These are phyloP conservation scores for Sporormia fimetaria DNA, from an alignment of 495 filamentous ascomycete species.

Conservation along the genomic window DNA sequence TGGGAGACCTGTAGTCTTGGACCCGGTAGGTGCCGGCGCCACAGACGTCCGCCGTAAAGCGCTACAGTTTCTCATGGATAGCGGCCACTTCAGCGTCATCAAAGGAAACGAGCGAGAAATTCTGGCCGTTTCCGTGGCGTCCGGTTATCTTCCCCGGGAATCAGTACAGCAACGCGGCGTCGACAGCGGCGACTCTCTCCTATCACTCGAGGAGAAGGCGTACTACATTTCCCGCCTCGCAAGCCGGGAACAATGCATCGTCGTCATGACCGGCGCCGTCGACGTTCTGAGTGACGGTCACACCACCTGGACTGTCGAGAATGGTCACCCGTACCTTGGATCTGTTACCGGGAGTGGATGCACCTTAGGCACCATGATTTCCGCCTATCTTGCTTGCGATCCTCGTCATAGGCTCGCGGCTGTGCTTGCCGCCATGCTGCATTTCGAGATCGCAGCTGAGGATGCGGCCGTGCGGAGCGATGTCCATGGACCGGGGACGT, in stretches of 20 bases:
- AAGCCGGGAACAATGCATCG: slow-evolving; percentile 52
- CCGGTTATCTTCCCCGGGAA: slow-evolving; percentile 20
- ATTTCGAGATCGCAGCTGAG: slow-evolving; percentile 82
- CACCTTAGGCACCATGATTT: slow-evolving; percentile 69
- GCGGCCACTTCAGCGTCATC: slow-evolving; percentile 72
- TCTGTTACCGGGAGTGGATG: slow-evolving; percentile 83
- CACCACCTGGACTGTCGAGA: slow-evolving; percentile 52
- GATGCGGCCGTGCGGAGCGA: slow-evolving; percentile 50
- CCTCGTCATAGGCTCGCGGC: slow-evolving; percentile 53
- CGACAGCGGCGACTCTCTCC: slow-evolving; percentile 58
- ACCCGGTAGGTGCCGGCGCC: slow-evolving; percentile 86
- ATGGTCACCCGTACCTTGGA: slow-evolving; percentile 70
- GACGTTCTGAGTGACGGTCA: slow-evolving; percentile 73
- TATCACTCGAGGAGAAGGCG: slow-evolving; percentile 44
- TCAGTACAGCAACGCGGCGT: slow-evolving; percentile 68
- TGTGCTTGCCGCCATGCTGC: slow-evolving; percentile 58
- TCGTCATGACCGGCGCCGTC: slow-evolving; percentile 73
- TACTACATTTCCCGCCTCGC: slow-evolving; percentile 55
- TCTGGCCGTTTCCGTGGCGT: slow-evolving; percentile 48
- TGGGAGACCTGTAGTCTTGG: slow-evolving; percentile 67
- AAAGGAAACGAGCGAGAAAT: slow-evolving; percentile 96
- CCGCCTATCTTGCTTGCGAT: slow-evolving; percentile 54
- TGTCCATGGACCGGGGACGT: slow-evolving; percentile 73
- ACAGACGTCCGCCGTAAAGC: slow-evolving; percentile 60
- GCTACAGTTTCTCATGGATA: slow-evolving; percentile 58